Evolutionary conservation across 371 early-diverging fungal genomes (phyloP), one percentile per base, ranked within the genome.

Genomic region (Mortierella sp.): DNA sequence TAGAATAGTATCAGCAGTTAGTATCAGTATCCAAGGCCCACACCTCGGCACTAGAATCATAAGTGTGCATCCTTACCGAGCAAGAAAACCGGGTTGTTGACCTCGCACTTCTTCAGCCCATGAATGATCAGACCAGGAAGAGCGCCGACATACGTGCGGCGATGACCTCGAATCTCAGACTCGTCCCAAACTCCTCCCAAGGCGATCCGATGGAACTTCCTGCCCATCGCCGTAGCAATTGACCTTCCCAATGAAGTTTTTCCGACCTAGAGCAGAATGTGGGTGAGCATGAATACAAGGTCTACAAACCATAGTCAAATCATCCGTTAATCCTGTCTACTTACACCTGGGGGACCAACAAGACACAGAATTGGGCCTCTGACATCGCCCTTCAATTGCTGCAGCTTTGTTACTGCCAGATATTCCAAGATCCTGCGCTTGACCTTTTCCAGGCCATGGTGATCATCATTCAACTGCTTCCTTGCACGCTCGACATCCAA

Each of bases 111-210:
- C 27, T 86, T 80, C 50, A 95, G 52, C 0, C 90, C 94, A 60
- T 94, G 93, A n/a, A 94, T 85, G 43, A 96, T 87, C 12, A 92
- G 65, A 14, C 96, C 96, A 3, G 96, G 96, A 82, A 94, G 80
- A 21, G 94, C 90, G 22, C 94, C 96, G 28, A 95, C 88, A 82
- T 96, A 96, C 12, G 96, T 96, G 19, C 95, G 83, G 14, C 95
- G 86, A 78, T 96, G 96, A 0, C 96, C 96, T 29, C 94, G 85
- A 65, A 96, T 92, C 63, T 95, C 95, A 5, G 94, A 92, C 78
- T 94, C 95, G 64, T 96, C 95, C 31, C 93, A 82, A 0, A 96
- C 91, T 58, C 96, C 96, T 22, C 96, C 96, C 24, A 96, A 78
- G 0, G 95, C 87, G 25, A 95, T 89, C 22, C 95, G 86, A 71